Evolutionary conservation across 2,329 filamentous ascomycete species (phyloP), one percentile per base, ranked within the genome.

Genomic region (Trichoderma sp.): DNA sequence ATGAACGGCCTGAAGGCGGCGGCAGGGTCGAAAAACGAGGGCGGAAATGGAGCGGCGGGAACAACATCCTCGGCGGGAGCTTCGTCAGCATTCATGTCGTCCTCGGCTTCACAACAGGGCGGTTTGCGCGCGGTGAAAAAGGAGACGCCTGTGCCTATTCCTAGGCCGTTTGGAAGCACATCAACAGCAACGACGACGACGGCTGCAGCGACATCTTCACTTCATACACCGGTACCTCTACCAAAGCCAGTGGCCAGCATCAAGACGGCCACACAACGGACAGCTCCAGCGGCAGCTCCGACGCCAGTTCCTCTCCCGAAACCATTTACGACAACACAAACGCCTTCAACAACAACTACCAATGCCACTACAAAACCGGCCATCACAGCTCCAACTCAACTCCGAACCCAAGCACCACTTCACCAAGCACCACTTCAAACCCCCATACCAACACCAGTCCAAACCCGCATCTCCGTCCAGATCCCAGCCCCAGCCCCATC

Each of bases 391-490:
- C 6, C 41, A 45, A 21, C 1, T 19, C 39, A 7, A 14, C 3
- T 34, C 7, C 19, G 19, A 15, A 30, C 14, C 28, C 44, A 17
- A 34, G 26, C 3, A 17, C 30, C 47, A 19, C 15, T 5, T 15
- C 39, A 43, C 26, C 26, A 28, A 28, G 24, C 24, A n/a, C 24
- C 48, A 6, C 48, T 45, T 15, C 30, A 44, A 83, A 83, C 7
- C 77, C 19, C 30, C 14, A 21, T 39, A 51, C 44, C 28, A 19
- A 15, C 2, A 12, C 30, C 47, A 15, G n/a, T 24, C 19, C 30
- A 24, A 51, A 41, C 9, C 21, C 21, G 12, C 3, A 14, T 12
- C 5, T 17, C 39, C 30, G 26, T 24, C n/a, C 24, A 41, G 3
- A 39, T 47, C 3, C 19, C 30, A 15, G 45, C 39, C 28, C 44